Evolutionary conservation across 345 rosid genomes (phyloP), one percentile per base, ranked within the genome.

Genomic region (Linum tenue): DNA sequence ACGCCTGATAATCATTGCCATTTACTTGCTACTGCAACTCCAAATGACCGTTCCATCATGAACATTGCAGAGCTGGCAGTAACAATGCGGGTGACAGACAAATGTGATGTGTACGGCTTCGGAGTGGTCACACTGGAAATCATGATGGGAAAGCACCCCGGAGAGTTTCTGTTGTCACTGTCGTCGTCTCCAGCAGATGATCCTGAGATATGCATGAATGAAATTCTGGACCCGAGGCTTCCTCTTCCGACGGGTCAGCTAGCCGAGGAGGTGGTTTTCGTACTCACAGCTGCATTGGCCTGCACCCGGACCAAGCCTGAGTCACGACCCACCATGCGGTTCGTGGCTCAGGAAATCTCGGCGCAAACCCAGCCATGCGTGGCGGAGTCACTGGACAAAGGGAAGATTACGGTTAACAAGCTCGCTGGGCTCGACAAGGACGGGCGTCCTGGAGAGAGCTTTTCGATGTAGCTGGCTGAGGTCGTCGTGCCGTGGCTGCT

Each of bases 91-190:
- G 67, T 81, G 3, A 82, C 84, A 0, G 77, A 81, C 36, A 83
- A 85, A 73, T 74, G 85, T 2, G 90, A 87, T 48, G 81, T 83
- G 14, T 87, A 78, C 39, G 85, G 88, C 64, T 85, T 85, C 38
- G 94, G 88, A 42, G 85, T 87, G 6, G 88, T 85, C 59, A 74
- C 84, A 12, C n/a, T 87, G 40, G 94, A 87, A 67, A 73, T 74
- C 1, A 82, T 83, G 86, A 82, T 83, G 85, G 95, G 91, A 64
- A 80, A 59, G 73, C 87, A 87, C 39, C 91, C 87, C 0, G 85
- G 91, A 44, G 86, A 83, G 43, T 77, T 83, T 31, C 57, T 85
- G 39, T 61, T 73, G 16, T 78, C 83, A 44, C 15, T 72, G 5
- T 59, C 68, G 51, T 71, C 62, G 11, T 50, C 65, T 9, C 37